Evolutionary conservation across 1,284 basidiomycete genomes (phyloP), one percentile per base, ranked within the genome.

Genomic region (Puccinia polysora): DNA sequence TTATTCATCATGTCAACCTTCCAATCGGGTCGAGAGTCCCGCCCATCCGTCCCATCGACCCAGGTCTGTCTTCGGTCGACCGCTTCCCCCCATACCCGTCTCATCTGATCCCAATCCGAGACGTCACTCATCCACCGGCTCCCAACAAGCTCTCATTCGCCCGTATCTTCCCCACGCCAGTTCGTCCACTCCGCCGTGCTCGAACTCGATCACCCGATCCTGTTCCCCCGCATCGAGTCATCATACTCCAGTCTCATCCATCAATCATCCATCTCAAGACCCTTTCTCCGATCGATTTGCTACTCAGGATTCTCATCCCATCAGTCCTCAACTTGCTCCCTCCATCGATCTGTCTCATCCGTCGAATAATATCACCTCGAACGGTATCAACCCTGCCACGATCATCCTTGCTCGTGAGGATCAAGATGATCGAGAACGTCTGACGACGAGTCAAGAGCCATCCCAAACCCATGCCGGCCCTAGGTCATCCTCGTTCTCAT

Each of bases 271-370:
- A n/a, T n/a, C n/a, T n/a, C n/a, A n/a, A n/a, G 43, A 63, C 43
- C 60, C 47, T 2, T 58, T 58, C 34, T 58, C 60, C 1, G 60
- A 63, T 43, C 14, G 34, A n/a, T 50, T 36, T 49, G 47, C 60
- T 14, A 10, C 43, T 25, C 2, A 30, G 20, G 32, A 63, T 2
- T 23, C 14, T n/a, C n/a, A n/a, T n/a, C n/a, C 43, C 12, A n/a
- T n/a, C 43, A n/a, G n/a, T 47, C 43, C 34, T 60, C 58, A 18
- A 2, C 58, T 7, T 3, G 15, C 28, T 60, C 43, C n/a, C 15
- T 23, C 14, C 58, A 7, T 36, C 14, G 8, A 5, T 38, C 36
- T 6, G 28, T 45, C n/a, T 23, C 38, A 7, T 32, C 15, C 20
- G 30, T 28, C 34, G n/a, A n/a, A n/a, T n/a, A n/a, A n/a, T n/a